Conservation (phyloP, 805 yeast genomes). For the Saturnispora halmiae region DNA sequence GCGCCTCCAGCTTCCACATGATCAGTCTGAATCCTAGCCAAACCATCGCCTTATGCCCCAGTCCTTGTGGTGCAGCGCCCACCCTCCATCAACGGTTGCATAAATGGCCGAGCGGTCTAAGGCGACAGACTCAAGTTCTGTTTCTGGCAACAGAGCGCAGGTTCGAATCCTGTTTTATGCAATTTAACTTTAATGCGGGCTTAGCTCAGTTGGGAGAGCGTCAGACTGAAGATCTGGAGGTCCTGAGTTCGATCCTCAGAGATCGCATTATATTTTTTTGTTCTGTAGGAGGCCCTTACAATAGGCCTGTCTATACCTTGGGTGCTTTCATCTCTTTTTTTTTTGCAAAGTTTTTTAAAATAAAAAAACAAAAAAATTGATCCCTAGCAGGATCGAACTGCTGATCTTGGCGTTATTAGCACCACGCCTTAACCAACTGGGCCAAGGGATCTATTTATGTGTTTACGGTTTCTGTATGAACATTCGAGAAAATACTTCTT, state of each 20-base stretch:
- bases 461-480: no score
- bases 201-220: slow-evolving; percentile 21
- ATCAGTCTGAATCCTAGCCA: no score
- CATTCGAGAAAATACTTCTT: no score
- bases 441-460: slow-evolving; percentile 33
- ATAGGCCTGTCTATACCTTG: no score
- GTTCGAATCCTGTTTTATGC: slow-evolving; percentile 16
- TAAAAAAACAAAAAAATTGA: no score
- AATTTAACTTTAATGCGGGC: slow-evolving; percentile 11
- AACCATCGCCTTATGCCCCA: no score
- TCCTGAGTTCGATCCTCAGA: slow-evolving; percentile 20
- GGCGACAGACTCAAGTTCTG: slow-evolving; percentile 18
- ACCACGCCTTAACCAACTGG: slow-evolving; percentile 39
- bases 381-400: slow-evolving; percentile 87
- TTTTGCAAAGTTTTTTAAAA: no score
- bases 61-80: no score
- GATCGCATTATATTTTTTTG: slow-evolving; percentile 13
- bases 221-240: slow-evolving; percentile 21
- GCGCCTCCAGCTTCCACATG: no score
- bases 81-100: no score
- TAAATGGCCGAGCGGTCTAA: slow-evolving; percentile 17
- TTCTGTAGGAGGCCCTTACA: no score
- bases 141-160: slow-evolving; percentile 17
- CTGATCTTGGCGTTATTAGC: slow-evolving; percentile 52
- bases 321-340: no score